phyloP scores from a whole-genome alignment of 306 rosid species.

The Heteromeles arbutifolia region DNA sequence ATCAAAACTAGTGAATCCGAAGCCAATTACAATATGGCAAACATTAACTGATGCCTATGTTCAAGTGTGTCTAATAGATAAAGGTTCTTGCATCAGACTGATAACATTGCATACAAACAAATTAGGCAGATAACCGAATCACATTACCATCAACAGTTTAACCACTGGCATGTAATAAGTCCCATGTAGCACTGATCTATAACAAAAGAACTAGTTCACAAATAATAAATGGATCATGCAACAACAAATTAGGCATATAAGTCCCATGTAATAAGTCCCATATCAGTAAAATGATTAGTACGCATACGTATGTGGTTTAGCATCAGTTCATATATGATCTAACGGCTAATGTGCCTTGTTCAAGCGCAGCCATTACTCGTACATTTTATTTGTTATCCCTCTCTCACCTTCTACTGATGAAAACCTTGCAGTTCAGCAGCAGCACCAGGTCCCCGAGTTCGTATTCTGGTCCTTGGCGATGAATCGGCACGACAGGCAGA shows the following conservation, averaged over 20 bases:
- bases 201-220: neutral
- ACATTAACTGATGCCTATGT: too few relatives aligned
- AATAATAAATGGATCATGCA: neutral
- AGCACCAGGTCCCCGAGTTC: constrained; percentile 16
- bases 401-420: neutral
- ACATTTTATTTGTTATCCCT: neutral
- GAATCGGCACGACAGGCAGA: constrained; percentile 18
- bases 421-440: constrained; percentile 31
- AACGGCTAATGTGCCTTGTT: neutral
- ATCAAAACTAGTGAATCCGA: too few relatives aligned
- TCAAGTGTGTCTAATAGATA: too few relatives aligned
- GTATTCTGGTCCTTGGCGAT: constrained; percentile 5
- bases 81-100: too few relatives aligned
- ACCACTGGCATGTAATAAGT: too few relatives aligned
- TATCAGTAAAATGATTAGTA: neutral
- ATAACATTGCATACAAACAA: too few relatives aligned
- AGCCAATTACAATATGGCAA: too few relatives aligned
- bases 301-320: neutral
- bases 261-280: too few relatives aligned
- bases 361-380: neutral
- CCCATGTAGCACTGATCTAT: neutral
- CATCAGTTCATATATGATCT: neutral
- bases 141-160: too few relatives aligned
- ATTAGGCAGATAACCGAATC: too few relatives aligned
- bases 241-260: neutral